A percentile compares a stretch with the other conserved stretches of the same genome.
phyloP scores from a whole-genome alignment of 2,329 filamentous ascomycete genomes.

The Aspergillus neoniger region DNA sequence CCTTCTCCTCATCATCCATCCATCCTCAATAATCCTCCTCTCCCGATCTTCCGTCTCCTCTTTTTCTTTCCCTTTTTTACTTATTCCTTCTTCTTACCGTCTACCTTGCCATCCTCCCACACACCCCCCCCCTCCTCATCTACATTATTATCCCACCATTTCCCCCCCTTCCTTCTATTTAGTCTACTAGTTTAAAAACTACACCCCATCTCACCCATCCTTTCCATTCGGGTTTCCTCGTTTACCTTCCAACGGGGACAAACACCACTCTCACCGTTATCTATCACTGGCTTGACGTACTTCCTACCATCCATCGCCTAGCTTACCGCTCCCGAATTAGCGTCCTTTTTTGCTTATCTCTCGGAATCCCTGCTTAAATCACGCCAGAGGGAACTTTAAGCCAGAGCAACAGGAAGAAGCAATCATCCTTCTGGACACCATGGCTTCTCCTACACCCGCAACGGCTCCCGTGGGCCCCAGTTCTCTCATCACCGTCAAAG shows the following conservation, averaged over 20 bases:
- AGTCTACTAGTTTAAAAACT: too few species aligned
- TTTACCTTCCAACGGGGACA: background rate
- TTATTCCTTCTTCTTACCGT: too few species aligned
- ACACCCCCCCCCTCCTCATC: constrained; percentile 4
- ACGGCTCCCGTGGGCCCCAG: constrained; percentile 60
- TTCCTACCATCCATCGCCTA: background rate
- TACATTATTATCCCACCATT: constrained; percentile 7
- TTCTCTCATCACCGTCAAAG: constrained; percentile 81
- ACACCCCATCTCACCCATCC: background rate
- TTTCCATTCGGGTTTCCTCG: background rate
- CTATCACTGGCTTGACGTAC: background rate
- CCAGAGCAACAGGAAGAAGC: background rate
- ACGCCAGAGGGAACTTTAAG: background rate
- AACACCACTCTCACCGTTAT: background rate
- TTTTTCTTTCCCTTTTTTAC: constrained; percentile 7
- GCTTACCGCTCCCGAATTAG: constrained; percentile 6
- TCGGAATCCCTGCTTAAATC: constrained; percentile 9
- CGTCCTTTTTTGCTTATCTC: constrained; percentile 17
- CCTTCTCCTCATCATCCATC: constrained; percentile 14
- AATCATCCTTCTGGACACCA: constrained; percentile 24
- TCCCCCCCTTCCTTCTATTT: background rate
- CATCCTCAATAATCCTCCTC: constrained; percentile 16
- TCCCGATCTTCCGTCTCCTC: background rate
- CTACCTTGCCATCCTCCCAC: background rate
- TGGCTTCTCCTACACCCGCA: constrained; percentile 43